These are phyloP conservation scores for Eutrema salsugineum DNA, from an alignment of 441 rosid genomes.

Conservation along the genomic window DNA sequence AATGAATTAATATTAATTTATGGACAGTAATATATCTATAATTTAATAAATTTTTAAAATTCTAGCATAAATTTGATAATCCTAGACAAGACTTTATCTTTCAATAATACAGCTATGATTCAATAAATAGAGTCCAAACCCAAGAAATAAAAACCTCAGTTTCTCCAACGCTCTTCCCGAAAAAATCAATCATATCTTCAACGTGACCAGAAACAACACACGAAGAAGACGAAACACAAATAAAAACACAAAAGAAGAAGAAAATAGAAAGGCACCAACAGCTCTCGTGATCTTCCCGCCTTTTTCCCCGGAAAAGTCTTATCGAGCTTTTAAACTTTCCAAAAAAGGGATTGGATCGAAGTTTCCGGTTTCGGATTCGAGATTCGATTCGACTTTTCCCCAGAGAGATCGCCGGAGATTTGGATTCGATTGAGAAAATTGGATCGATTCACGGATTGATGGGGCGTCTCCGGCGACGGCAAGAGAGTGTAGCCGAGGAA, in stretches of 20 bases:
- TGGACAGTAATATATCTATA: too few species aligned
- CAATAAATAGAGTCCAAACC: background rate
- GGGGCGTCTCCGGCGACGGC: slow-evolving; percentile 10
- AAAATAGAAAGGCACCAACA: background rate
- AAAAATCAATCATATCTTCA: background rate
- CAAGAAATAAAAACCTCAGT: background rate
- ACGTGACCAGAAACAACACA: slow-evolving; percentile 1
- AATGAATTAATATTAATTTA: too few species aligned
- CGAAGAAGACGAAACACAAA: background rate
- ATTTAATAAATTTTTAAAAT: too few species aligned
- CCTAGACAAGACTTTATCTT: background rate
- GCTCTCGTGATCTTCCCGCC: slow-evolving; percentile 25
- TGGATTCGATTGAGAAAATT: too few species aligned
- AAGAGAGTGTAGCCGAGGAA: slow-evolving; percentile 30
- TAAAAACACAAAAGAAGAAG: background rate
- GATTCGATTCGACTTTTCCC: background rate
- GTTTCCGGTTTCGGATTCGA: background rate
- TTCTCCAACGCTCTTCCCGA: background rate
- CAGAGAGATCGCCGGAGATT: background rate
- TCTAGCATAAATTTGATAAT: too few species aligned
- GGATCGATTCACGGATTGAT: background rate
- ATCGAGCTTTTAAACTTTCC: background rate
- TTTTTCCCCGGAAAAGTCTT: background rate
- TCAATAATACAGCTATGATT: too few species aligned
- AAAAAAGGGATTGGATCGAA: background rate